These are phyloP conservation scores for Kwoniella botswanensis DNA, from an alignment of 768 basidiomycete species.

Conservation along the genomic window DNA sequence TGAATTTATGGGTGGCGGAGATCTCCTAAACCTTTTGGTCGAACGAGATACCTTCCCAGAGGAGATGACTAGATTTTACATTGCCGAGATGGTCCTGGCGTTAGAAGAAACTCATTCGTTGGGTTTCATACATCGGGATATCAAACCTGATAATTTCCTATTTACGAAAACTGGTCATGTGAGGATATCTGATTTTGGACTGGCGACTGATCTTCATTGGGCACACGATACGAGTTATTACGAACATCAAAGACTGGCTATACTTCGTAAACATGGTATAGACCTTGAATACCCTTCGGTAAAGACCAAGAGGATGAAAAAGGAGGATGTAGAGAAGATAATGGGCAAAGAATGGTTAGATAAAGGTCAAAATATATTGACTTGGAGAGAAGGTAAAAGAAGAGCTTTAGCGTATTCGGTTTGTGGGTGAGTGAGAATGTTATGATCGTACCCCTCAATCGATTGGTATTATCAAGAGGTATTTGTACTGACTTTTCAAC, in stretches of 20 bases:
- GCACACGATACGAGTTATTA: conserved; percentile 96
- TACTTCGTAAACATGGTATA: conserved; percentile 90
- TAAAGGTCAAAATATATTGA: conserved; percentile 81
- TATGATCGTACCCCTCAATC: not conserved
- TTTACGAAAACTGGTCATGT: conserved; percentile 94
- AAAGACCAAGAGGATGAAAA: conserved; percentile 78
- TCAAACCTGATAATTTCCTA: conserved; percentile 96
- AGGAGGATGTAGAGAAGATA: conserved; percentile 77
- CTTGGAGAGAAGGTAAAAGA: conserved; percentile 92
- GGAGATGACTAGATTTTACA: conserved; percentile 73
- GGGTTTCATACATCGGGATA: conserved; percentile 97
- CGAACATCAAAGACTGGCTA: conserved; percentile 85
- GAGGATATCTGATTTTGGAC: conserved; percentile 91
- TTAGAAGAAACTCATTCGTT: conserved; percentile 90
- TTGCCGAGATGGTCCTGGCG: conserved; percentile 96
- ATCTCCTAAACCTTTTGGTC: conserved; percentile 93
- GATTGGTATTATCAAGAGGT: not conserved
- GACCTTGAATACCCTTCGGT: conserved; percentile 81
- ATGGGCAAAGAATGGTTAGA: conserved; percentile 71
- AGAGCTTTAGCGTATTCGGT: conserved; percentile 71
- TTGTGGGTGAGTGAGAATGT: conserved; percentile 53
- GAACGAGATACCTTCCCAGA: conserved; percentile 65
- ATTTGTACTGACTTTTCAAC: not conserved
- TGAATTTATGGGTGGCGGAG: conserved; percentile 95
- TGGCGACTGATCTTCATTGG: conserved; percentile 90